phyloP scores from a whole-genome alignment of 148 eudicot genomes.

The Nepenthes mirabilis region DNA sequence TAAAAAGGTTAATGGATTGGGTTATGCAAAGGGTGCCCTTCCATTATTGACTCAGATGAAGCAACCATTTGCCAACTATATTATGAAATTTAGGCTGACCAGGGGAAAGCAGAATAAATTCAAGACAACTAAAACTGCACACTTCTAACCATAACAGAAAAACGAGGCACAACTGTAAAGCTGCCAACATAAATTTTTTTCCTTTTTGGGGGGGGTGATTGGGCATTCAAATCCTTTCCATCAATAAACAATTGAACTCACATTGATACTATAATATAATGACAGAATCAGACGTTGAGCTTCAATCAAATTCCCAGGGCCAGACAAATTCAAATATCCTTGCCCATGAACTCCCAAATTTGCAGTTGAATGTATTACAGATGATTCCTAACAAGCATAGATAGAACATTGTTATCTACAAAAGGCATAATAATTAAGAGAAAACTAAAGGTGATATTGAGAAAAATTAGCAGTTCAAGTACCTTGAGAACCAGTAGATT shows the following conservation, averaged over 20 bases:
- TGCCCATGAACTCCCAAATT: constrained; percentile 96
- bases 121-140: too few species aligned
- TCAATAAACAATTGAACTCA: constrained; percentile 19
- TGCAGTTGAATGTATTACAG: constrained; percentile 75
- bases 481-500: constrained; percentile 91
- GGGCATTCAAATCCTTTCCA: background rate
- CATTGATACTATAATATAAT: constrained; percentile 70
- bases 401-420: background rate
- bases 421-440: background rate
- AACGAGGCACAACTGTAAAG: too few species aligned
- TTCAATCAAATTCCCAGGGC: constrained; percentile 88
- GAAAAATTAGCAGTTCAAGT: constrained; percentile 8
- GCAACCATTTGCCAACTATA: too few species aligned
- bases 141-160: too few species aligned
- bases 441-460: background rate
- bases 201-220: background rate
- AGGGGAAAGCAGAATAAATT: too few species aligned
- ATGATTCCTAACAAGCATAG: constrained; percentile 42
- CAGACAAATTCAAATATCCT: constrained; percentile 80
- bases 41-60: too few species aligned
- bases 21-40: too few species aligned
- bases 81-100: too few species aligned
- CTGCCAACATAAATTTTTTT: too few species aligned
- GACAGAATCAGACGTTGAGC: constrained; percentile 90
- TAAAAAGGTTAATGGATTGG: too few species aligned